Conservation (phyloP, 441 rosid species). For the Geranium incanum region DNA sequence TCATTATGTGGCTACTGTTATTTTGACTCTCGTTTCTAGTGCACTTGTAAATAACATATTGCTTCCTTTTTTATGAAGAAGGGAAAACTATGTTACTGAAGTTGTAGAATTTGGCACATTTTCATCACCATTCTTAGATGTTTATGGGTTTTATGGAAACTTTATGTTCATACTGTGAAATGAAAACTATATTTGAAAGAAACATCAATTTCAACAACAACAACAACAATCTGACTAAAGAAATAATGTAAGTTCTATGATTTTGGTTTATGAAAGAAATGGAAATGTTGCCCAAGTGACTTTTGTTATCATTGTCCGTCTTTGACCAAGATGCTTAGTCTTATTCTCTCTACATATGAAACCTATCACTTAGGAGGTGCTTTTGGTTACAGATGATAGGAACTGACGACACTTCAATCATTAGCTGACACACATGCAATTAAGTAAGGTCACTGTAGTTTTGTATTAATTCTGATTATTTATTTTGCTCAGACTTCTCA, state of each 20-base stretch:
- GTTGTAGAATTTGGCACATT: neutral
- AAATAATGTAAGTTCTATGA: neutral
- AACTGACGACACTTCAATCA: neutral
- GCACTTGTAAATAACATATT: neutral
- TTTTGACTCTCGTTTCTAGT: neutral
- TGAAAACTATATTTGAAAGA: neutral
- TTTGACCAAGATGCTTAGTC: conserved; percentile 1
- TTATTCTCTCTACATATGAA: conserved; percentile 8
- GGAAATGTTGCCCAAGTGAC: neutral
- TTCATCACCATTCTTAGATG: neutral
- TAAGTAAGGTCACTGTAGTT: neutral
- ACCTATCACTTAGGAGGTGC: neutral
- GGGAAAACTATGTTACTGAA: neutral
- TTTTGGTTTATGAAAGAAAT: neutral
- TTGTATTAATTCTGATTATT: conserved; percentile 10
- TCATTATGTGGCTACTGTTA: neutral
- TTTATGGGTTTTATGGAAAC: neutral
- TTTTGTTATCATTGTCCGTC: neutral
- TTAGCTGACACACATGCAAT: neutral
- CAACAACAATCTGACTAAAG: neutral
- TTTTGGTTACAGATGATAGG: neutral
- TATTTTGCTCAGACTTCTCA: conserved; percentile 42
- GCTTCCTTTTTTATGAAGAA: neutral
- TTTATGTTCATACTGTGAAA: neutral
- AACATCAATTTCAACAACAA: neutral